Conservation (phyloP, 2,329 filamentous ascomycete genomes). For the Ophiostoma sp. region DNA sequence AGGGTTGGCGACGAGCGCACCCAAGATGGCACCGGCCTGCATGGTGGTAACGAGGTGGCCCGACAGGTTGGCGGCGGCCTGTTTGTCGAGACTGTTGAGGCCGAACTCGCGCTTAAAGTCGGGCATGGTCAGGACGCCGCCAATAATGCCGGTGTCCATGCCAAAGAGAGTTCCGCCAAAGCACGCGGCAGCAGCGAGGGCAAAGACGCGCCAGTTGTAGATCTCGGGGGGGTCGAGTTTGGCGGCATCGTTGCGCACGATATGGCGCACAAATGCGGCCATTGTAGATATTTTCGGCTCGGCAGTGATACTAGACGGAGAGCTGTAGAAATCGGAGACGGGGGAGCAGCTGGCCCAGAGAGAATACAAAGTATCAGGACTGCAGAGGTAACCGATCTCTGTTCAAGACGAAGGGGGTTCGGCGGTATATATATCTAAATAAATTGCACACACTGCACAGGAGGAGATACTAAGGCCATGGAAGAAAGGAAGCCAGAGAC, state of each 20-base stretch:
- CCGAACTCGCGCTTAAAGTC: conserved; percentile 45
- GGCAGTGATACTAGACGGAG: neutral
- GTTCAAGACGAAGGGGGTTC: neutral
- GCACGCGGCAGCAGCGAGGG: conserved; percentile 51
- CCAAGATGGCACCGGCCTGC: conserved; percentile 30
- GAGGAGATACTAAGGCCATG: neutral
- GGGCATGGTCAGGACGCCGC: conserved; percentile 30
- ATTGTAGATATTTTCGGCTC: neutral
- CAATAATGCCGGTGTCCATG: conserved; percentile 32
- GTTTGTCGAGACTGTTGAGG: conserved; percentile 35
- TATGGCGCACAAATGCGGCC: conserved; percentile 20
- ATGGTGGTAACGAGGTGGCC: conserved; percentile 31
- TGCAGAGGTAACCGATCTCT: neutral
- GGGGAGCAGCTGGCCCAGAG: neutral
- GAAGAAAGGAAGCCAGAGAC: neutral
- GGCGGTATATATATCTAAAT: neutral
- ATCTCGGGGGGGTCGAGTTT: conserved; percentile 60
- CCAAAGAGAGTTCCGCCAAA: conserved; percentile 30
- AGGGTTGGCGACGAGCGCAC: conserved; percentile 29
- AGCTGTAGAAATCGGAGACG: neutral
- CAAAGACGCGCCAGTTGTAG: conserved; percentile 64
- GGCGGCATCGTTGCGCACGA: conserved; percentile 56
- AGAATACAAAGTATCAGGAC: neutral
- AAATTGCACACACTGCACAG: neutral
- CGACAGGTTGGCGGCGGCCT: conserved; percentile 27